Conservation (phyloP, 2,329 filamentous ascomycete species). For the Zasmidium angulare region DNA sequence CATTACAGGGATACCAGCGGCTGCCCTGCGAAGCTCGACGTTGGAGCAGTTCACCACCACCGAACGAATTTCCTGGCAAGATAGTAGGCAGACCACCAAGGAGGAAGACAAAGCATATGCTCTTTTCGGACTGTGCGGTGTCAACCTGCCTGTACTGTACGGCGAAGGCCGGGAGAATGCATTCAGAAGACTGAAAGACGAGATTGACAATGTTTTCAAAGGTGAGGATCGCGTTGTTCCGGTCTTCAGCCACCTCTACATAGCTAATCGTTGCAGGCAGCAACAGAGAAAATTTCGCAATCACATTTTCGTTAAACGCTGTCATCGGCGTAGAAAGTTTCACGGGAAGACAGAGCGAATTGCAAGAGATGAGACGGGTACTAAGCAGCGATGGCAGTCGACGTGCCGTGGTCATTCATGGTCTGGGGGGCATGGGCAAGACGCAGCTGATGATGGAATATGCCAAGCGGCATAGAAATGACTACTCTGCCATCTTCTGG, state of each 20-base stretch:
- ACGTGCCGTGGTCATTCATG: neutral
- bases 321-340: neutral
- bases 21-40: neutral
- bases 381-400: neutral
- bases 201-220: neutral
- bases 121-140: neutral
- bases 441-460: neutral
- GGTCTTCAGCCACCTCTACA: neutral
- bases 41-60: neutral
- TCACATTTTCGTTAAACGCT: neutral
- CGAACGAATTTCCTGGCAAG: neutral
- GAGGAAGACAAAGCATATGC: constrained; percentile 3
- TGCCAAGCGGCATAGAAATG: neutral
- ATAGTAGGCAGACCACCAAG: neutral
- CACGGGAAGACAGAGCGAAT: neutral
- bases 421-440: constrained; percentile 1
- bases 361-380: neutral
- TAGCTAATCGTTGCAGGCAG: neutral
- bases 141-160: neutral
- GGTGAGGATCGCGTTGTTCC: neutral
- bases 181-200: neutral
- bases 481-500: constrained; percentile 2
- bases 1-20: neutral
- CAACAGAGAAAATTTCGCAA: neutral
- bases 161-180: constrained; percentile 4